Conservation (phyloP, 805 yeast genomes). For the Lachancea kluyveri region DNA sequence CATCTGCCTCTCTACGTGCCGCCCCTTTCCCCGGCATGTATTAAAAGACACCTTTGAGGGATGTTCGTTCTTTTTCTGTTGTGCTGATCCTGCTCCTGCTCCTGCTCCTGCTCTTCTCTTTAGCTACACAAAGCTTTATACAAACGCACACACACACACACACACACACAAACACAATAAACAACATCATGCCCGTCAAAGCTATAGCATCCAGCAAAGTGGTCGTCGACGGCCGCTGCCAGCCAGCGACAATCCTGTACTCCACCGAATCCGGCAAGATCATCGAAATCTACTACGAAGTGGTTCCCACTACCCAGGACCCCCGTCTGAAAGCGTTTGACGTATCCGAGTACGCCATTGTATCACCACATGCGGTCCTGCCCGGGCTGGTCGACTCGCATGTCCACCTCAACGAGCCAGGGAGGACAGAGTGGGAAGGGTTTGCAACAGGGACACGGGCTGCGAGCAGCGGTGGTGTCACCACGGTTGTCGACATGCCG, state of each 20-base stretch:
- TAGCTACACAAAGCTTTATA: too few relatives aligned
- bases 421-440: conserved; percentile 98
- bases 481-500: conserved; percentile 95
- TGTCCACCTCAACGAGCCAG: conserved; percentile 94
- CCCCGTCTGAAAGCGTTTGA: conserved; percentile 37
- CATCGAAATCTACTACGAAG: conserved; percentile 38
- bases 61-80: too few relatives aligned
- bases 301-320: conserved; percentile 35
- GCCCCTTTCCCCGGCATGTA: too few relatives aligned
- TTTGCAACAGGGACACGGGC: conserved; percentile 94
- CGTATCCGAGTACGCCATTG: conserved; percentile 43
- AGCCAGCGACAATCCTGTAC: conserved; percentile 61
- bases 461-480: conserved; percentile 94
- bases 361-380: conserved; percentile 59
- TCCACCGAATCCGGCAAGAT: conserved; percentile 55
- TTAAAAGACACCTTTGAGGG: too few relatives aligned
- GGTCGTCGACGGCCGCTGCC: conserved; percentile 39
- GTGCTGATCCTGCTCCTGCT: too few relatives aligned
- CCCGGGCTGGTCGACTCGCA: conserved; percentile 94
- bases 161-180: too few relatives aligned
- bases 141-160: too few relatives aligned
- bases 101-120: too few relatives aligned
- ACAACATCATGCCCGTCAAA: conserved; percentile 21
- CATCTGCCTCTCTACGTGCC: too few relatives aligned
- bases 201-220: conserved; percentile 61